Evolutionary conservation across 805 yeast genomes (phyloP).

Genomic region (Candida ortonii): DNA sequence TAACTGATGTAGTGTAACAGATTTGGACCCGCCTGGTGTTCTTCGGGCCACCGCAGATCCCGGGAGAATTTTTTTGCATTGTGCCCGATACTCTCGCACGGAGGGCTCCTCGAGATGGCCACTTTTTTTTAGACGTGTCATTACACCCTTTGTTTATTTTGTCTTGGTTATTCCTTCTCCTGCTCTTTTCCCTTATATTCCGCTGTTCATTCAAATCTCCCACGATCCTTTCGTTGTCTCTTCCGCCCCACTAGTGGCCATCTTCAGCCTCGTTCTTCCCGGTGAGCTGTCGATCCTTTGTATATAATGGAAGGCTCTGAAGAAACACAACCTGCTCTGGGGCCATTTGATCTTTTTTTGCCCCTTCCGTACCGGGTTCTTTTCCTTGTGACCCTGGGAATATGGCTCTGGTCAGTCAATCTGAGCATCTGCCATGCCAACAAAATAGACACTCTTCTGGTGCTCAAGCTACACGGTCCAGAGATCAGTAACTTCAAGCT

Average conservation of each 20-base stretch:
- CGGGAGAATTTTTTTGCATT: no score
- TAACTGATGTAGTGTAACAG: not conserved
- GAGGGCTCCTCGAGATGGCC: no score
- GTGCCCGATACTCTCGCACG: no score
- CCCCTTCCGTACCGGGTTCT: slow-evolving; percentile 55
- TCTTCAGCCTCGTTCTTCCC: no score
- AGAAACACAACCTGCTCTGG: slow-evolving; percentile 3
- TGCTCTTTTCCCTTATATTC: not conserved
- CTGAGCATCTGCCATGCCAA: slow-evolving; percentile 37
- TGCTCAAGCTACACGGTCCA: slow-evolving; percentile 33
- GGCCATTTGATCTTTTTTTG: slow-evolving; percentile 31
- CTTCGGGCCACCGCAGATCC: no score
- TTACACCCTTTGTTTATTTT: slow-evolving; percentile 3
- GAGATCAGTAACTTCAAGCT: slow-evolving; percentile 20
- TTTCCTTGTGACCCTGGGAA: slow-evolving; percentile 46
- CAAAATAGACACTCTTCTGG: slow-evolving; percentile 45
- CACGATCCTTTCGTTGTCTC: not conserved
- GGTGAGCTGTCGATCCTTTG: no score
- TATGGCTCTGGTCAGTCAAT: slow-evolving; percentile 52
- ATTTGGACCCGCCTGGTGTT: slow-evolving; percentile 1
- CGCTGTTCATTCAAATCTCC: not conserved
- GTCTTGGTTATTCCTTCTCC: no score
- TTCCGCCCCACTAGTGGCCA: no score
- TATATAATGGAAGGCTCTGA: no score
- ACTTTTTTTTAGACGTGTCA: slow-evolving; percentile 1